phyloP scores from a whole-genome alignment of 352 stramenopile genomes.

The Labyrinthula sp. region DNA sequence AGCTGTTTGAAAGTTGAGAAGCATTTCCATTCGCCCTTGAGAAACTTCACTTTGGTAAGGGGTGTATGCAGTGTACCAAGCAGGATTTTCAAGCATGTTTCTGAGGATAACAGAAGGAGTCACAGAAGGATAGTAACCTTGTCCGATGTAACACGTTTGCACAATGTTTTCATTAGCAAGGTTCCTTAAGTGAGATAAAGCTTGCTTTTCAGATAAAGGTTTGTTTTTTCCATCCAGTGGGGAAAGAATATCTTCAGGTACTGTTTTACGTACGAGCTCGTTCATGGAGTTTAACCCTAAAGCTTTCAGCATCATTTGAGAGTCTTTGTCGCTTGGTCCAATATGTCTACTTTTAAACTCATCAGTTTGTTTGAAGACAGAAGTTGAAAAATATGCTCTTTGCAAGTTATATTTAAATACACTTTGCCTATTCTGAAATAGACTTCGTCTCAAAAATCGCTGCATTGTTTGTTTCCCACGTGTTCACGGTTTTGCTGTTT shows the following conservation, averaged over 20 bases:
- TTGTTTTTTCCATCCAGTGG: constrained; percentile 37
- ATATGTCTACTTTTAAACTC: constrained; percentile 35
- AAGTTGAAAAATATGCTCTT: no score
- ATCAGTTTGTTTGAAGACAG: constrained; percentile 16
- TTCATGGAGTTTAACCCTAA: constrained; percentile 77
- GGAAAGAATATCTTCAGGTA: constrained; percentile 72
- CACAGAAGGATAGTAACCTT: constrained; percentile 89
- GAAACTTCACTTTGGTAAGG: constrained; percentile 98
- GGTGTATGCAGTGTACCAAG: constrained; percentile 86
- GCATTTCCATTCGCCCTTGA: constrained; percentile 90
- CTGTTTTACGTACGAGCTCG: constrained; percentile 70
- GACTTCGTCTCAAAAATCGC: no score
- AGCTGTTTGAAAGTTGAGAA: constrained; percentile 99
- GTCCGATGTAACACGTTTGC: constrained; percentile 85
- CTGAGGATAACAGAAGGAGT: constrained; percentile 81
- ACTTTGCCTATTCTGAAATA: no score
- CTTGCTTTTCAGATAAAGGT: constrained; percentile 70
- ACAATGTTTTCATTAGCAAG: constrained; percentile 85
- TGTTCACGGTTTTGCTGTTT: no score
- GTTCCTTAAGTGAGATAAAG: constrained; percentile 55
- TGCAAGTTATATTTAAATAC: no score
- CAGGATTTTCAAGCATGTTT: constrained; percentile 93
- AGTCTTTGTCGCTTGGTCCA: constrained; percentile 60
- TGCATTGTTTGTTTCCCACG: no score
- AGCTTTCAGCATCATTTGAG: constrained; percentile 63